Conservation (phyloP, 352 stramenopile species). For the Phytophthora syringae region DNA sequence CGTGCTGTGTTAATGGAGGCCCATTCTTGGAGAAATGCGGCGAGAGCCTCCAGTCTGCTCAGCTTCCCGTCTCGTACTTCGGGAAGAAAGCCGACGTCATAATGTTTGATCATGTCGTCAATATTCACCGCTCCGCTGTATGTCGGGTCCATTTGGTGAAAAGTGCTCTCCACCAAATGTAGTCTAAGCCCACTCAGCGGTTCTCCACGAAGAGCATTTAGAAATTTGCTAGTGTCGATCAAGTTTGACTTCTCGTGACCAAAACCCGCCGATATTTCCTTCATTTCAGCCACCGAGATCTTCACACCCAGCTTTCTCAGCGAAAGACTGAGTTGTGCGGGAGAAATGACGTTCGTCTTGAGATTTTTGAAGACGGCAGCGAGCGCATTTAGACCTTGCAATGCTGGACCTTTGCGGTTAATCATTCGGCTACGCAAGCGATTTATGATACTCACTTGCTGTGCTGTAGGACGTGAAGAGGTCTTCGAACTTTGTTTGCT, state of each 20-base stretch:
- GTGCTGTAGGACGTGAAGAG: constrained; percentile 1
- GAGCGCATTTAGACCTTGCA: constrained; percentile 59
- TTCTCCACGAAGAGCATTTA: constrained; percentile 50
- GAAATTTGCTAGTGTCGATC: constrained; percentile 60
- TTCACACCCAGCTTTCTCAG: constrained; percentile 66
- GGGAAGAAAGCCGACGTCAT: constrained; percentile 77
- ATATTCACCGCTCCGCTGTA: constrained; percentile 47
- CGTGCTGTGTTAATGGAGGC: constrained; percentile 37
- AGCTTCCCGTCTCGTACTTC: constrained; percentile 71
- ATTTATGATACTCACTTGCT: constrained; percentile 11
- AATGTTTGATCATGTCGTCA: constrained; percentile 68
- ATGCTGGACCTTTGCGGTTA: constrained; percentile 35
- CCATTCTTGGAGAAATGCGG: constrained; percentile 81
- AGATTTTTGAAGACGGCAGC: constrained; percentile 38
- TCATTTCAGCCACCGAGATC: constrained; percentile 39
- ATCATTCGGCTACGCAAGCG: constrained; percentile 46
- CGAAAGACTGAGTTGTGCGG: constrained; percentile 67
- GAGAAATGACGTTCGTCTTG: constrained; percentile 45
- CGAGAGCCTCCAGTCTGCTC: constrained; percentile 57
- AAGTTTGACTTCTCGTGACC: constrained; percentile 55
- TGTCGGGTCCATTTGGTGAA: constrained; percentile 59
- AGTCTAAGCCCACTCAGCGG: constrained; percentile 36
- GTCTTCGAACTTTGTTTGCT: background rate
- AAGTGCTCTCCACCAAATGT: constrained; percentile 58
- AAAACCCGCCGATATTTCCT: constrained; percentile 49